These are phyloP conservation scores for Malassezia sp. DNA, from an alignment of 1,284 basidiomycete species.

Conservation along the genomic window DNA sequence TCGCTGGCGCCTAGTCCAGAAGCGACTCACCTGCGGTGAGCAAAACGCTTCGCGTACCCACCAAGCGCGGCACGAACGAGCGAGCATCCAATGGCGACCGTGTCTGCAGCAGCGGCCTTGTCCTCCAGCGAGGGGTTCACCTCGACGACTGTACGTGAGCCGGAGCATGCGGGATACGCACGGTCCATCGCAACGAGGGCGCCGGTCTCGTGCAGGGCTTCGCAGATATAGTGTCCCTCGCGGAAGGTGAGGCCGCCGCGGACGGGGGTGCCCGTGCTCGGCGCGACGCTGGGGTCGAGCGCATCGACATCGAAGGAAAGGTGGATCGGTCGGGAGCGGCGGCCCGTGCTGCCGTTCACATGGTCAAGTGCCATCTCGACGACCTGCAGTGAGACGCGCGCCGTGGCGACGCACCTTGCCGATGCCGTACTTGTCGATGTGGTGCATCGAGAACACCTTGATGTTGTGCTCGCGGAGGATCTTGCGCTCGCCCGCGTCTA, in stretches of 20 bases:
- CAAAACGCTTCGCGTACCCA: background rate
- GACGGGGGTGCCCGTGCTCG: constrained; percentile 84
- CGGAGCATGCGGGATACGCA: constrained; percentile 4
- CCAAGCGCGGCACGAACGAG: constrained; percentile 70
- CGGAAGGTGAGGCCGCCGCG: constrained; percentile 92
- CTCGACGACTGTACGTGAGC: constrained; percentile 56
- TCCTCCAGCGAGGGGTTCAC: constrained; percentile 78
- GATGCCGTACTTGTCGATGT: constrained; percentile 92
- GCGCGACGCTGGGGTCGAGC: constrained; percentile 77
- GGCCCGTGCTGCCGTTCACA: constrained; percentile 55
- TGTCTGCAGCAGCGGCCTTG: constrained; percentile 64
- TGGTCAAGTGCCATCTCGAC: constrained; percentile 90
- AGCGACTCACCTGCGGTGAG: background rate
- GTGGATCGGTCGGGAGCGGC: constrained; percentile 73
- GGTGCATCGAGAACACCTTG: constrained; percentile 94
- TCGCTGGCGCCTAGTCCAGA: background rate
- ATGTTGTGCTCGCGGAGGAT: constrained; percentile 76
- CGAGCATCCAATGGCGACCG: constrained; percentile 85
- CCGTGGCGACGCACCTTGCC: too few relatives aligned
- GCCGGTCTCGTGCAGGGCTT: constrained; percentile 85
- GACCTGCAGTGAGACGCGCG: too few relatives aligned
- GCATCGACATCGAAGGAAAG: constrained; percentile 88
- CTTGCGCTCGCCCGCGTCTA: constrained; percentile 78
- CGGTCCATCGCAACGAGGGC: constrained; percentile 64
- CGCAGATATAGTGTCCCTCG: constrained; percentile 86